Conservation (phyloP, 768 basidiomycete genomes). For the Kwoniella newhampshirensis region DNA sequence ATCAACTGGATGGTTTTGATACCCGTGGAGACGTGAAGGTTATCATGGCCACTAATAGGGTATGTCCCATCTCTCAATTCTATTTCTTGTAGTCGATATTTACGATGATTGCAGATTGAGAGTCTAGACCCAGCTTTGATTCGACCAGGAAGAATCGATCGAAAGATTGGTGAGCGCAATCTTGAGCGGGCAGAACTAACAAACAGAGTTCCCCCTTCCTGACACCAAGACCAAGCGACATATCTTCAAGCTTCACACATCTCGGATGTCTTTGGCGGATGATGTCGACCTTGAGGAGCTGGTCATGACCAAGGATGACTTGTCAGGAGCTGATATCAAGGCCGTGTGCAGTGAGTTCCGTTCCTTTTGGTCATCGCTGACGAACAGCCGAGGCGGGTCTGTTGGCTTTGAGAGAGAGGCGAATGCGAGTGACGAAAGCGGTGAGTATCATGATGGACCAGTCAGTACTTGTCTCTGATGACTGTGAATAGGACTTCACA, state of each 20-base stretch:
- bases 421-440: constrained; percentile 57
- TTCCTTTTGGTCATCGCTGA: constrained; percentile 4
- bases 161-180: constrained; percentile 71
- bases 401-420: constrained; percentile 84
- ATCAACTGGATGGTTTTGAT: constrained; percentile 99
- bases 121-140: constrained; percentile 96
- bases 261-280: constrained; percentile 79
- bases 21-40: constrained; percentile 99
- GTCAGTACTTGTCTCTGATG: constrained; percentile 39
- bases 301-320: constrained; percentile 90
- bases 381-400: constrained; percentile 85
- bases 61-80: constrained; percentile 20
- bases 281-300: constrained; percentile 94
- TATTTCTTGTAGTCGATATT: not conserved
- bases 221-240: constrained; percentile 99
- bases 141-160: constrained; percentile 95
- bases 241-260: constrained; percentile 90
- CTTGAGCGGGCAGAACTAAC: constrained; percentile 7
- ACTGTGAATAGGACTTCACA: constrained; percentile 78
- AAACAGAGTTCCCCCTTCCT: constrained; percentile 65
- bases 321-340: constrained; percentile 98
- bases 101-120: too few relatives aligned
- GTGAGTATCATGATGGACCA: constrained; percentile 80
- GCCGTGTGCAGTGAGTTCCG: constrained; percentile 68
- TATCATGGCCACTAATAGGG: constrained; percentile 96